Percentiles rank a stretch among this genome's conserved stretches.
Evolutionary conservation across 305 asterid genomes (phyloP).

Genomic region (Fraxinus nigra): DNA sequence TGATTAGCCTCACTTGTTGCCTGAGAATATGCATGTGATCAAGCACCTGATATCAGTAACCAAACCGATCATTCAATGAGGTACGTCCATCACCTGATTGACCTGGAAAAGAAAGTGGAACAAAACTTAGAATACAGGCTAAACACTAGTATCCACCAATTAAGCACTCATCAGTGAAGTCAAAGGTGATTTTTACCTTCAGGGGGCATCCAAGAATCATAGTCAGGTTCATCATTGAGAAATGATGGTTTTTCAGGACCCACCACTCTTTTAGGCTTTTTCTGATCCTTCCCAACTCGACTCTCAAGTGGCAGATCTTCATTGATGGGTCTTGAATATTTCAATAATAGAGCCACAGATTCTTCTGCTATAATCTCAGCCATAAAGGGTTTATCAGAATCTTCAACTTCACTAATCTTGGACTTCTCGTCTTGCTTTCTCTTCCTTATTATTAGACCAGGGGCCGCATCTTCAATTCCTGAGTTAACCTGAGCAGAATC

Average conservation of each 20-base stretch:
- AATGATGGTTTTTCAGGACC: conserved; percentile 82
- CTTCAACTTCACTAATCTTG: conserved; percentile 34
- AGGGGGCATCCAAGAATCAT: conserved; percentile 88
- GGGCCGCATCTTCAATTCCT: conserved; percentile 82
- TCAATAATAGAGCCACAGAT: conserved; percentile 81
- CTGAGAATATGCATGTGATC: neutral
- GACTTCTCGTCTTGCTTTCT: conserved; percentile 64
- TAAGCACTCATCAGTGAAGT: conserved; percentile 2
- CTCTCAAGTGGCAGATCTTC: conserved; percentile 29
- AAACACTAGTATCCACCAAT: neutral
- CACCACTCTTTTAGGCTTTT: conserved; percentile 54
- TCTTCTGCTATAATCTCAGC: conserved; percentile 66
- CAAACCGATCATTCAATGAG: conserved; percentile 80
- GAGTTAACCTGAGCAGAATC: conserved; percentile 30
- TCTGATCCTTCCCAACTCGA: conserved; percentile 40
- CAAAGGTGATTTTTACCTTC: conserved; percentile 50
- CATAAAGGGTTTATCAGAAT: conserved; percentile 42
- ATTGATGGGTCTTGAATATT: conserved; percentile 48
- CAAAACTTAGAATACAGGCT: neutral
- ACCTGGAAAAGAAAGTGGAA: conserved; percentile 41
- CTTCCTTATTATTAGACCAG: conserved; percentile 89
- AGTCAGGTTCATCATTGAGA: conserved; percentile 47
- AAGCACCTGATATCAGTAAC: conserved; percentile 42
- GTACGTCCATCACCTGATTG: conserved; percentile 98
- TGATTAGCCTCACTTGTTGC: neutral